These are phyloP conservation scores for Ceratocystis destructans DNA, from an alignment of 2,329 filamentous ascomycete genomes.

Conservation along the genomic window DNA sequence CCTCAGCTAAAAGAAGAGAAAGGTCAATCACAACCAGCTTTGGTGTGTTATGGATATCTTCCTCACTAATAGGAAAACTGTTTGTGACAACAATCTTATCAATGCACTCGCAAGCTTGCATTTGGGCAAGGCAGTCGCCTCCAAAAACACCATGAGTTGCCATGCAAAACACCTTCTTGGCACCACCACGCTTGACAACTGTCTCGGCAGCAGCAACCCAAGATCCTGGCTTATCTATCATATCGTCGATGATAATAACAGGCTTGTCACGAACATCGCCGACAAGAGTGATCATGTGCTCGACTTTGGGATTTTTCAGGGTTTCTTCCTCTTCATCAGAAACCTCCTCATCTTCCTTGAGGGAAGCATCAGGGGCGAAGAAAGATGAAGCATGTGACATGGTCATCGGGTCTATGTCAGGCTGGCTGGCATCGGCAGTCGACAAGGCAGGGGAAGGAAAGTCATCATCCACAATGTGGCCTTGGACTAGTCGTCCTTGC, in stretches of 20 bases:
- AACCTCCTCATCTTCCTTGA: slow-evolving; percentile 61
- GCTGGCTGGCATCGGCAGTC: slow-evolving; percentile 49
- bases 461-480: slow-evolving; percentile 90
- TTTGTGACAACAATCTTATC: slow-evolving; percentile 92
- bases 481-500: slow-evolving; percentile 78
- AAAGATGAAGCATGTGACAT: slow-evolving; percentile 68
- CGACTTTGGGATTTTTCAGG: slow-evolving; percentile 64
- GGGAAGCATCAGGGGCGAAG: slow-evolving; percentile 60
- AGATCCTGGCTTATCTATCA: slow-evolving; percentile 93
- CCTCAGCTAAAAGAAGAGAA: slow-evolving; percentile 75
- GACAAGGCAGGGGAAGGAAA: slow-evolving; percentile 67
- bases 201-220: slow-evolving; percentile 98
- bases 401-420: slow-evolving; percentile 68
- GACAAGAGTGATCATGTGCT: slow-evolving; percentile 95
- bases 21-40: slow-evolving; percentile 87
- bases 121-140: slow-evolving; percentile 72
- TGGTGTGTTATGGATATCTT: slow-evolving; percentile 53
- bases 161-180: slow-evolving; percentile 93
- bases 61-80: slow-evolving; percentile 78
- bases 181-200: slow-evolving; percentile 80
- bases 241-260: slow-evolving; percentile 93
- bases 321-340: slow-evolving; percentile 90
- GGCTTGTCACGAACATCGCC: slow-evolving; percentile 79
- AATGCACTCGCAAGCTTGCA: slow-evolving; percentile 87
- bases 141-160: slow-evolving; percentile 94